Evolutionary conservation across 768 basidiomycete species (phyloP), one percentile per base, ranked within the genome.

Genomic region (Rubroboletus satanas): DNA sequence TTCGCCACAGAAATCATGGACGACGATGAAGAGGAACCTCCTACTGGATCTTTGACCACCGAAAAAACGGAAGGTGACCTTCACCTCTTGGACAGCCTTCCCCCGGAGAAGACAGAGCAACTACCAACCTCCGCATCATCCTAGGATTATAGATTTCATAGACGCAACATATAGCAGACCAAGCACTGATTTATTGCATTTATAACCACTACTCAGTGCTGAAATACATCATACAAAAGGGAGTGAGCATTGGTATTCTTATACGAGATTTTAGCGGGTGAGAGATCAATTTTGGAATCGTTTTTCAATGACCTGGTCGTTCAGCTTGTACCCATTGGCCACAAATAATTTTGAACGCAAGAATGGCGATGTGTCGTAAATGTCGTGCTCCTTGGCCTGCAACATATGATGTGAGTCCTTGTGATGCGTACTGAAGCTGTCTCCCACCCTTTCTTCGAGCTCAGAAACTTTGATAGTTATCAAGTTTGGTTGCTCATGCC

Each of bases 371-470:
- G 88, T 82, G 66, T 98, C 95, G 66, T 87, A 98, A 47, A 98
- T 98, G 60, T 99, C 97, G 61, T 97, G 87, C 47, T 98, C 97
- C 67, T 96, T 97, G 9, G 94, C 92, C 93, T 96, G 61, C 54
- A 44, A 7, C 18, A 21, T 7, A 15, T 39, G 45, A 17, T 21
- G 49, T 66, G 49, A 69, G 62, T 47, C 12, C 46, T 31, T 8
- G 11, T 7, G 48, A 38, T 18, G 7, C 12, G 55, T 4, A 2
- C 46, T 11, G 7, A 52, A 17, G 41, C 23, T 7, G 23, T 21
- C 17, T 75, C 87, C 64, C 64, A 94, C 96, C 69, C 92, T 79
- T 58, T 88, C 87, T 63, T 98, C 92, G 17, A 99, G 81, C 59
- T 97, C 93, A 10, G 85, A 71, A 28, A 90, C 70, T 61, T 88